These are phyloP conservation scores for Clarireedia homoeocarpa DNA, from an alignment of 2,329 filamentous ascomycete genomes.

Conservation along the genomic window DNA sequence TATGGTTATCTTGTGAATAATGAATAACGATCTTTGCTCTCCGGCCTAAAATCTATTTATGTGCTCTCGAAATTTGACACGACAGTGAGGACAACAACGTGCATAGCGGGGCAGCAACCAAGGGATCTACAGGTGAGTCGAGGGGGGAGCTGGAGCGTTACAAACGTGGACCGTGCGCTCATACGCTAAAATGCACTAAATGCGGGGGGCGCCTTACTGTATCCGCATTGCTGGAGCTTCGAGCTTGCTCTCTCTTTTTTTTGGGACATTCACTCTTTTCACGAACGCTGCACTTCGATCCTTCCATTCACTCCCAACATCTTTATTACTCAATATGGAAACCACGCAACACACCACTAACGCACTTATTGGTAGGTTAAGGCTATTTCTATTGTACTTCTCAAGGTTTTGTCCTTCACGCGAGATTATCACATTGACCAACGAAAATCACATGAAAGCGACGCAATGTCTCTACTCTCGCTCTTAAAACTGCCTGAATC, in stretches of 20 bases:
- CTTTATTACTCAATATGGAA: slow-evolving; percentile 20
- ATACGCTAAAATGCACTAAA: not conserved
- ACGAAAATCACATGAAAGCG: not conserved
- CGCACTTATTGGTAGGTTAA: slow-evolving; percentile 24
- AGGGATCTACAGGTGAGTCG: not conserved
- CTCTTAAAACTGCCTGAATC: not conserved
- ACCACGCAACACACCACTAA: slow-evolving; percentile 21
- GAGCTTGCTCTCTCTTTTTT: not conserved
- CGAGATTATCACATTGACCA: not conserved
- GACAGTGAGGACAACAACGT: slow-evolving; percentile 8
- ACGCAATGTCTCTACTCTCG: too few species aligned
- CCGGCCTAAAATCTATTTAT: not conserved
- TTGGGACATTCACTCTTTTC: not conserved
- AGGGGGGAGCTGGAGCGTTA: not conserved
- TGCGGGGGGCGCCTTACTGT: slow-evolving; percentile 2
- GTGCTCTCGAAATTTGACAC: not conserved
- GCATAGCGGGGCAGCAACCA: slow-evolving; percentile 3
- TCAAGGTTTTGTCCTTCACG: not conserved
- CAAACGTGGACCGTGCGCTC: not conserved
- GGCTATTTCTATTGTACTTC: slow-evolving; percentile 4
- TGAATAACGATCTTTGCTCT: not conserved
- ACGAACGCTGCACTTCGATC: not conserved
- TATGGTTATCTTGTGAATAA: too few species aligned
- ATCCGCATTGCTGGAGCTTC: not conserved
- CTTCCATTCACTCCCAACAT: slow-evolving; percentile 4